Evolutionary conservation across 2,329 filamentous ascomycete species (phyloP).

Genomic region (Fusarium caatingaense): DNA sequence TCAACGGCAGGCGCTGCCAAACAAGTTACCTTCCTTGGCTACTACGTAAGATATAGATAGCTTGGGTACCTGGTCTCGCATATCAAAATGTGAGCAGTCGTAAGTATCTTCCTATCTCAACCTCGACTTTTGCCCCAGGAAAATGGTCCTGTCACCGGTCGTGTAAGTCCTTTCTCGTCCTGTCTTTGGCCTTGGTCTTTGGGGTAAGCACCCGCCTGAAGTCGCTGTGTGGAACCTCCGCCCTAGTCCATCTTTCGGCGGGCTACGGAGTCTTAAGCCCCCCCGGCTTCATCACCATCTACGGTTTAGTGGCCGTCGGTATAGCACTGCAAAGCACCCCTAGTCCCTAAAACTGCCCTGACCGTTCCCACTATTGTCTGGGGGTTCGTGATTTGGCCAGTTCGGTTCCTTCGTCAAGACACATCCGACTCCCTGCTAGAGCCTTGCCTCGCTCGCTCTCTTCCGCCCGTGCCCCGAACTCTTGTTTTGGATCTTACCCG

Average conservation of each 20-base stretch:
- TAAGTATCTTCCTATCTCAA: constrained; percentile 20
- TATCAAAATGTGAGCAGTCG: constrained; percentile 1
- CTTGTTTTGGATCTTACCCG: constrained; percentile 17
- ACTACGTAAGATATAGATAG: constrained; percentile 9
- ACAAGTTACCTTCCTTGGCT: constrained; percentile 11
- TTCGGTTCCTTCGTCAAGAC: constrained; percentile 20
- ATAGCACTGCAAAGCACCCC: constrained; percentile 32
- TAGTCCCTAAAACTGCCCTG: constrained; percentile 35
- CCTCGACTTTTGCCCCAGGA: constrained; percentile 22
- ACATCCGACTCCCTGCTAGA: constrained; percentile 6
- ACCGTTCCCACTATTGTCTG: constrained; percentile 30
- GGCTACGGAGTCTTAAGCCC: constrained; percentile 15
- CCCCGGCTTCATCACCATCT: constrained; percentile 34
- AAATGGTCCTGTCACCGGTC: constrained; percentile 12
- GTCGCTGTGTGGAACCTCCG: constrained; percentile 19
- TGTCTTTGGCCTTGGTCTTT: constrained; percentile 15
- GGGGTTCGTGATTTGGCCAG: constrained; percentile 27
- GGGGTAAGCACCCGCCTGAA: constrained; percentile 34
- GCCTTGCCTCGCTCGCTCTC: constrained; percentile 27
- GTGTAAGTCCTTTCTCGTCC: constrained; percentile 1
- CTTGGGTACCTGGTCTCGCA: constrained; percentile 14
- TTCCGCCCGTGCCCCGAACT: constrained; percentile 20
- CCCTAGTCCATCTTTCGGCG: constrained; percentile 24
- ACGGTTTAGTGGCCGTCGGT: constrained; percentile 37
- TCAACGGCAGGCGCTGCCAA: constrained; percentile 18